Conservation (phyloP, 1,284 basidiomycete genomes). For the Heterobasidion irregulare region DNA sequence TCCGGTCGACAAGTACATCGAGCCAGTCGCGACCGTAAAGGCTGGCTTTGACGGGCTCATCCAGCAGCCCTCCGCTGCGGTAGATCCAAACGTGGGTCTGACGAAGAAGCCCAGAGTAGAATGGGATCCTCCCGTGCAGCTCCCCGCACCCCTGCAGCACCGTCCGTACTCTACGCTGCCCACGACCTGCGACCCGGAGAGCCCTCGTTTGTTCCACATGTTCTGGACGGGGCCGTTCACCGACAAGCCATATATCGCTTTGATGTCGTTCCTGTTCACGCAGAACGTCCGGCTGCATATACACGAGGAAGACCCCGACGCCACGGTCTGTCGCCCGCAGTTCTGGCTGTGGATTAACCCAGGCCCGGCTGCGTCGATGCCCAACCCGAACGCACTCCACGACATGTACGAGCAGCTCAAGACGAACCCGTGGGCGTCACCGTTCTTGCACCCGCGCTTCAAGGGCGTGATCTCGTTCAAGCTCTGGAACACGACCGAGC, state of each 20-base stretch:
- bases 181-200: constrained; percentile 50
- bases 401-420: constrained; percentile 54
- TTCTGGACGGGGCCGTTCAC: constrained; percentile 78
- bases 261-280: constrained; percentile 69
- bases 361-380: constrained; percentile 47
- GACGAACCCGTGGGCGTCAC: constrained; percentile 58
- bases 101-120: constrained; percentile 34
- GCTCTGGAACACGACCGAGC: constrained; percentile 69
- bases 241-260: constrained; percentile 71
- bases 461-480: constrained; percentile 60
- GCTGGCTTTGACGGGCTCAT: constrained; percentile 17
- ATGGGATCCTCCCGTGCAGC: constrained; percentile 31
- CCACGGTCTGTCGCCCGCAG: constrained; percentile 53
- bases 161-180: constrained; percentile 28
- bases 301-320: constrained; percentile 23
- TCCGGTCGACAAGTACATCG: constrained; percentile 29
- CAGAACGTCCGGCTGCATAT: constrained; percentile 65
- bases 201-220: constrained; percentile 71
- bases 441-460: constrained; percentile 61
- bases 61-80: constrained; percentile 10
- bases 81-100: constrained; percentile 31
- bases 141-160: constrained; percentile 29
- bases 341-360: constrained; percentile 72
- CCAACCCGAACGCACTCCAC: constrained; percentile 42
- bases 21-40: constrained; percentile 15